Conservation (phyloP, 441 rosid genomes). For the Theobroma grandiflorum region DNA sequence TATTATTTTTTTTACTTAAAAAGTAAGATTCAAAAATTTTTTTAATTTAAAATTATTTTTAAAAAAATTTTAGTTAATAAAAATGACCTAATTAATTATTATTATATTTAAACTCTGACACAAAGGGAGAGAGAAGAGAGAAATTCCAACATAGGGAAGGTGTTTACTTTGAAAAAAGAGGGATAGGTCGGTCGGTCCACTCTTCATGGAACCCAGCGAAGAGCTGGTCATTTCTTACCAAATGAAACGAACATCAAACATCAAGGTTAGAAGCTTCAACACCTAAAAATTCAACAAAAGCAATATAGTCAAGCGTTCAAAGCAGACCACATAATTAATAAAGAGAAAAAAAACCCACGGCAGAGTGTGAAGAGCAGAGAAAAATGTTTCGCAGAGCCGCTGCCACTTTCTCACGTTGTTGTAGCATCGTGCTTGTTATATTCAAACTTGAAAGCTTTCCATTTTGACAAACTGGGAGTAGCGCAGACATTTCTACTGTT, state of each 20-base stretch:
- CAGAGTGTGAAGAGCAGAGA: background rate
- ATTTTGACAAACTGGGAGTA: too few relatives aligned
- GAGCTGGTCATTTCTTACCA: background rate
- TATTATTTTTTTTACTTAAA: too few relatives aligned
- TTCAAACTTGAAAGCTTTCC: too few relatives aligned
- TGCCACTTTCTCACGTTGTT: background rate
- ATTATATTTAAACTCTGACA: background rate
- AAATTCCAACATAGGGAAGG: background rate
- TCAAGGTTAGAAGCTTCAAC: background rate
- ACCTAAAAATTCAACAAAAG: background rate
- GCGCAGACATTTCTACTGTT: too few relatives aligned
- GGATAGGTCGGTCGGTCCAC: constrained; percentile 12
- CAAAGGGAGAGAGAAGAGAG: background rate
- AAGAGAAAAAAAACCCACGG: background rate
- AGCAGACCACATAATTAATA: background rate
- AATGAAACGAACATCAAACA: background rate
- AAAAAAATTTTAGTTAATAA: too few relatives aligned
- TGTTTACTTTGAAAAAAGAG: constrained; percentile 11
- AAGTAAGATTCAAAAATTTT: too few relatives aligned
- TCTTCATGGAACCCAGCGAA: constrained; percentile 3
- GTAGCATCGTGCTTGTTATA: background rate
- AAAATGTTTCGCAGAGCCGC: background rate
- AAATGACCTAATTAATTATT: too few relatives aligned
- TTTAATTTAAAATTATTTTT: too few relatives aligned
- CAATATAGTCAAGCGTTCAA: background rate